Percentiles rank a stretch among this genome's conserved stretches.
phyloP scores from a whole-genome alignment of 2,329 filamentous ascomycete genomes.

The Atkinsonella hypoxylon region DNA sequence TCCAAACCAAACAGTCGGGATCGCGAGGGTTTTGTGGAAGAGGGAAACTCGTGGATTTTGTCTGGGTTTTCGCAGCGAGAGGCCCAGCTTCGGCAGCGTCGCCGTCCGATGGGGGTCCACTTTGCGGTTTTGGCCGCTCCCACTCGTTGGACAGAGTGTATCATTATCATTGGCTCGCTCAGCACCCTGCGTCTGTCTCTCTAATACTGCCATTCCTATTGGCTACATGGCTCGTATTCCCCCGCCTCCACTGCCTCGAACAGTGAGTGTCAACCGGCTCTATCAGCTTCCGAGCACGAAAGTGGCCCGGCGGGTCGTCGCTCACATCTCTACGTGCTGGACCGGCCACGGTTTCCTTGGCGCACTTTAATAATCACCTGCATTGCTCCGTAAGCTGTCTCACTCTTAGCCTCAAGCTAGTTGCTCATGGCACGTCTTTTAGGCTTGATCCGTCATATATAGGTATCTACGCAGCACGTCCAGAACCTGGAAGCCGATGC shows the following conservation, averaged over 20 bases:
- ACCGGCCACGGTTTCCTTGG: not conserved
- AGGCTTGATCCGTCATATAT: not conserved
- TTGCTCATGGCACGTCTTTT: not conserved
- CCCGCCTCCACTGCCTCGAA: not conserved
- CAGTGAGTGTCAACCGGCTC: not conserved
- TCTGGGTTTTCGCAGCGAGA: not conserved
- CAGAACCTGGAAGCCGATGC: too few species aligned
- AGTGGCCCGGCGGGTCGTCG: too few species aligned
- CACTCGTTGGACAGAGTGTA: not conserved
- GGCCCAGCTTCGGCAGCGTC: not conserved
- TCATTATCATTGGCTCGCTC: too few species aligned
- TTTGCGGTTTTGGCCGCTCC: not conserved
- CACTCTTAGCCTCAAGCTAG: not conserved
- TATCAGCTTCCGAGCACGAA: not conserved
- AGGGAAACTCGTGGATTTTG: not conserved
- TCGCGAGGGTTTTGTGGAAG: not conserved
- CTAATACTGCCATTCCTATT: constrained; percentile 2
- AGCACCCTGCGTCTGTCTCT: not conserved
- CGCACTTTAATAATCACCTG: not conserved
- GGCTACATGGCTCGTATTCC: not conserved
- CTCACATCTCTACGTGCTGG: not conserved
- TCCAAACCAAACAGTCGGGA: not conserved
- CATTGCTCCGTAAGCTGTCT: not conserved
- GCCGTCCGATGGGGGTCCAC: not conserved
- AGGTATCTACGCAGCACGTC: not conserved